Evolutionary conservation across 2,329 filamentous ascomycete genomes (phyloP).

Genomic region (Rasamsonia emersonii): DNA sequence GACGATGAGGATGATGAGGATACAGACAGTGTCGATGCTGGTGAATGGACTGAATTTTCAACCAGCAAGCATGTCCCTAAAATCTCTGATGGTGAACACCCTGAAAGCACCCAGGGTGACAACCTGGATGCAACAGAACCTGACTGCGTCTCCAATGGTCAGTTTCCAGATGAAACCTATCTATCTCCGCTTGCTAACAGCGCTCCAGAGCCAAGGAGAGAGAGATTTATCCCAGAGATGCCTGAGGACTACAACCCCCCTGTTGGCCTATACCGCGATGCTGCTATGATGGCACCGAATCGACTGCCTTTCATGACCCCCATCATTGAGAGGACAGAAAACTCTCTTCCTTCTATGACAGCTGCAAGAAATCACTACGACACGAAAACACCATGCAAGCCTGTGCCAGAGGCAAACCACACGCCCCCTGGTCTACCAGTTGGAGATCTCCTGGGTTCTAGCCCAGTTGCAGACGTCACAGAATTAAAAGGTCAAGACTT

Average conservation of each 20-base stretch:
- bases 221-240: slow-evolving; percentile 52
- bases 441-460: slow-evolving; percentile 51
- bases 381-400: slow-evolving; percentile 70
- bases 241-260: slow-evolving; percentile 82
- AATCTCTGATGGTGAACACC: slow-evolving; percentile 16
- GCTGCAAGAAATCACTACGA: slow-evolving; percentile 49
- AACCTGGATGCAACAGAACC: slow-evolving; percentile 22
- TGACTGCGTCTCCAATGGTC: slow-evolving; percentile 16
- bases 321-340: slow-evolving; percentile 91
- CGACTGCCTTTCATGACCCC: slow-evolving; percentile 97
- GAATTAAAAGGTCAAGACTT: slow-evolving; percentile 40
- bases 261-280: slow-evolving; percentile 70
- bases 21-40: slow-evolving; percentile 34
- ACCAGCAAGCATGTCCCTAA: slow-evolving; percentile 59
- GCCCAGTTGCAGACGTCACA: slow-evolving; percentile 47
- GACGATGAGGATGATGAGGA: slow-evolving; percentile 23
- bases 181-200: too few relatives aligned
- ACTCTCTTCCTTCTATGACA: slow-evolving; percentile 60
- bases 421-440: slow-evolving; percentile 26
- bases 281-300: slow-evolving; percentile 73
- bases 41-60: slow-evolving; percentile 85
- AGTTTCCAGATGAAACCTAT: slow-evolving; percentile 22
- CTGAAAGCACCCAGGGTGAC: slow-evolving; percentile 13
- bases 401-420: slow-evolving; percentile 13
- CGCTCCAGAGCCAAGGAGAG: slow-evolving; percentile 34